These are phyloP conservation scores for Euphrasia arctica DNA, from an alignment of 305 asterid genomes.

Conservation along the genomic window DNA sequence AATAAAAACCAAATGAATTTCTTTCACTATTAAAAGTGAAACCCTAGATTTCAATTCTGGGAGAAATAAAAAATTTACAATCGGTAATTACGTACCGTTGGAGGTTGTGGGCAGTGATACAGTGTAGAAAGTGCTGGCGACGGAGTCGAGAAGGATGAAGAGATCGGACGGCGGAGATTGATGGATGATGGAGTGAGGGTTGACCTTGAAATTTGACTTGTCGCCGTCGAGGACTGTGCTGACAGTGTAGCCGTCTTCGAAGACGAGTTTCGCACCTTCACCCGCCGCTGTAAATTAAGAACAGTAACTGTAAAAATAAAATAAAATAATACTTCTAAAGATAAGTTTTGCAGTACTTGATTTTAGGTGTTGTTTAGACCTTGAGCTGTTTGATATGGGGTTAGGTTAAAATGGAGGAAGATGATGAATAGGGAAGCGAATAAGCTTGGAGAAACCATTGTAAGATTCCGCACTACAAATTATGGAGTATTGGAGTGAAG, in stretches of 20 bases:
- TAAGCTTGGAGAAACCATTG: slow-evolving; percentile 31
- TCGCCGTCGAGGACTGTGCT: slow-evolving; percentile 68
- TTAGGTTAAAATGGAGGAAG: slow-evolving; percentile 27
- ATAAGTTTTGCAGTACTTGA: background rate
- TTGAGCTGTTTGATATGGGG: slow-evolving; percentile 34
- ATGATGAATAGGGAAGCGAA: slow-evolving; percentile 22
- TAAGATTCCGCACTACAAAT: background rate
- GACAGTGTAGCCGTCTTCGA: slow-evolving; percentile 79
- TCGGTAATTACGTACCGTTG: slow-evolving; percentile 34
- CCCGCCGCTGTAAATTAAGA: slow-evolving; percentile 28
- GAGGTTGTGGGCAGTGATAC: slow-evolving; percentile 42
- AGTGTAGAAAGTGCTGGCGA: slow-evolving; percentile 60
- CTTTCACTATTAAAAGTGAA: slow-evolving; percentile 10
- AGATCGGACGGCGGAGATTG: slow-evolving; percentile 50
- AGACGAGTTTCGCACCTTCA: slow-evolving; percentile 36
- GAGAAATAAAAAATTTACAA: background rate
- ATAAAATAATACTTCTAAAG: too few species aligned
- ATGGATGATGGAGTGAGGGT: slow-evolving; percentile 53
- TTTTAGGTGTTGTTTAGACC: background rate
- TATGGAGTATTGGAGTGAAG: background rate
- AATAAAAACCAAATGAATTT: slow-evolving; percentile 6
- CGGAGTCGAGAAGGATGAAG: slow-evolving; percentile 62
- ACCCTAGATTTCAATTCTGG: slow-evolving; percentile 22
- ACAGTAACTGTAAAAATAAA: background rate
- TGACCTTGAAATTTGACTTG: slow-evolving; percentile 45